Evolutionary conservation across 768 basidiomycete genomes (phyloP).

Genomic region (Termitomyces titanicus): DNA sequence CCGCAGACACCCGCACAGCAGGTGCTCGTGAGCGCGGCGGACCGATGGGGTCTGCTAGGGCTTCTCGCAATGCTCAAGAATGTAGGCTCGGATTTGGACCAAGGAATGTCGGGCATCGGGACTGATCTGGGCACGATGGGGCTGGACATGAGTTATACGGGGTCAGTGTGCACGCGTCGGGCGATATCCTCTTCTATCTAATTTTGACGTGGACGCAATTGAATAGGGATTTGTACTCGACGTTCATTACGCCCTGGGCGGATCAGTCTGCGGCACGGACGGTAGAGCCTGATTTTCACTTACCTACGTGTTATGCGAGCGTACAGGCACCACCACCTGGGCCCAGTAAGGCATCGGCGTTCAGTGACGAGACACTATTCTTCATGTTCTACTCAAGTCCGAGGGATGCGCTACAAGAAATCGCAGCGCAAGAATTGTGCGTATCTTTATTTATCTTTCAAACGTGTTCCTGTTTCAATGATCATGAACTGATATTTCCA

Average conservation of each 20-base stretch:
- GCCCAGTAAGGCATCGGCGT: conserved; percentile 73
- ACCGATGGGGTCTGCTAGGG: conserved; percentile 90
- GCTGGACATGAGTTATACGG: conserved; percentile 79
- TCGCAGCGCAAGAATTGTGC: conserved; percentile 93
- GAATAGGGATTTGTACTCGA: conserved; percentile 77
- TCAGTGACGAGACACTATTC: conserved; percentile 95
- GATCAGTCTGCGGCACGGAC: conserved; percentile 82
- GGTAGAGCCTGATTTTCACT: conserved; percentile 89
- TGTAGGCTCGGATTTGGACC: conserved; percentile 70
- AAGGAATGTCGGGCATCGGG: conserved; percentile 78
- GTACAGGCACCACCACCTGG: conserved; percentile 86
- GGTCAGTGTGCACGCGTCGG: conserved; percentile 47
- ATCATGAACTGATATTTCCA: conserved; percentile 9
- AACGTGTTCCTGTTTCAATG: too few species aligned
- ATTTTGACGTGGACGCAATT: conserved; percentile 11
- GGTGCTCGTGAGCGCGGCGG: conserved; percentile 86
- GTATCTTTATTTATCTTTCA: too few species aligned
- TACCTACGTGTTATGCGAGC: conserved; percentile 85
- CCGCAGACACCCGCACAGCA: conserved; percentile 93
- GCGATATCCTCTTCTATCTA: not conserved
- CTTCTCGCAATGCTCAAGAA: conserved; percentile 85
- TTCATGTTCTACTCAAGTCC: conserved; percentile 98
- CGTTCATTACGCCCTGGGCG: conserved; percentile 96
- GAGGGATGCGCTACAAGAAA: conserved; percentile 88
- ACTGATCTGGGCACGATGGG: conserved; percentile 92